Evolutionary conservation across 202 grass and related monocot genomes (phyloP).

Genomic region (Zizania palustris): DNA sequence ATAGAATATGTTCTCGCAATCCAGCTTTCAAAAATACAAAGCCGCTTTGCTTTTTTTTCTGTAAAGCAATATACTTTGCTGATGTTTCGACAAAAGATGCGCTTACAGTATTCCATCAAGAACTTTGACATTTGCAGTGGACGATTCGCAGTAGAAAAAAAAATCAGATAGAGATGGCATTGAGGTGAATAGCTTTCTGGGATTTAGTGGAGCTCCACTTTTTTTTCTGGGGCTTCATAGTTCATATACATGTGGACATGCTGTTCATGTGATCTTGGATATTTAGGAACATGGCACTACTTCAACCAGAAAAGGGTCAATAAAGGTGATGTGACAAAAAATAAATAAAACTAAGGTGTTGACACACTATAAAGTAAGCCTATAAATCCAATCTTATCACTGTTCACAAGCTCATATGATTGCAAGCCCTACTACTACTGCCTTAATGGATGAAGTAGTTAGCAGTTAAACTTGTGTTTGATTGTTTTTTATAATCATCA

Average conservation of each 20-base stretch:
- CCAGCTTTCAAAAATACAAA: slow-evolving; percentile 60
- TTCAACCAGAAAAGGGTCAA: slow-evolving; percentile 55
- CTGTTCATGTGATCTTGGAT: slow-evolving; percentile 55
- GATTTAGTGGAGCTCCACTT: slow-evolving; percentile 52
- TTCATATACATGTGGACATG: slow-evolving; percentile 51
- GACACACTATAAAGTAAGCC: slow-evolving; percentile 55
- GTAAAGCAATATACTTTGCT: slow-evolving; percentile 54
- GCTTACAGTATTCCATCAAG: slow-evolving; percentile 30
- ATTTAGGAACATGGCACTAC: slow-evolving; percentile 56
- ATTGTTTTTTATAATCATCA: slow-evolving; percentile 46
- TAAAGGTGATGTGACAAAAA: slow-evolving; percentile 55
- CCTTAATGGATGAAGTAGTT: slow-evolving; percentile 43
- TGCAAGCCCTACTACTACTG: slow-evolving; percentile 42
- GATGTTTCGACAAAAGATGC: slow-evolving; percentile 59
- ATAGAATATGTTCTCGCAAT: slow-evolving; percentile 55
- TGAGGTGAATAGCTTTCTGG: slow-evolving; percentile 36
- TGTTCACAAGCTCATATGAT: slow-evolving; percentile 53
- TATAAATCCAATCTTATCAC: slow-evolving; percentile 56
- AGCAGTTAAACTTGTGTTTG: slow-evolving; percentile 50
- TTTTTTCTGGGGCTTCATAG: slow-evolving; percentile 36
- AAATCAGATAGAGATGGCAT: slow-evolving; percentile 39
- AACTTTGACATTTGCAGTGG: slow-evolving; percentile 39
- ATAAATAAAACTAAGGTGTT: slow-evolving; percentile 45
- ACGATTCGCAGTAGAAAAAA: slow-evolving; percentile 23
- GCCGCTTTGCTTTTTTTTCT: slow-evolving; percentile 53